These are phyloP conservation scores for Chaetomium globosum DNA, from an alignment of 2,329 filamentous ascomycete genomes.

Conservation along the genomic window DNA sequence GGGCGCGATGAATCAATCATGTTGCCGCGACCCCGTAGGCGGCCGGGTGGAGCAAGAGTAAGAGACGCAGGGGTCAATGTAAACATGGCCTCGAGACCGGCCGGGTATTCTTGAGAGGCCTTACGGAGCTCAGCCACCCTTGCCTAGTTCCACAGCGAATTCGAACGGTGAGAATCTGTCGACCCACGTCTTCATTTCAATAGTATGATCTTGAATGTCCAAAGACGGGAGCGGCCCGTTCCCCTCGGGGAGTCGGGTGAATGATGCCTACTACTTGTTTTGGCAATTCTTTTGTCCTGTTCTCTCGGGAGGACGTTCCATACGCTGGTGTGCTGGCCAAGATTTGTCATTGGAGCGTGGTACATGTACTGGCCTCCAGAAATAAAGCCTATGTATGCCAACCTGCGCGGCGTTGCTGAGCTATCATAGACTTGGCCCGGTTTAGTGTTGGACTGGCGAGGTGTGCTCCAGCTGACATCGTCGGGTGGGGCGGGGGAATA, in stretches of 20 bases:
- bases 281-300: not conserved
- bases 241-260: slow-evolving; percentile 22
- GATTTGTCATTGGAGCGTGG: not conserved
- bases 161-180: slow-evolving; percentile 9
- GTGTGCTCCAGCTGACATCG: not conserved
- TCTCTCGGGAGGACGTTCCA: not conserved
- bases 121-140: slow-evolving; percentile 17
- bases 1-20: slow-evolving; percentile 31
- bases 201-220: slow-evolving; percentile 8
- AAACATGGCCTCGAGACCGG: slow-evolving; percentile 31
- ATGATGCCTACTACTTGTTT: slow-evolving; percentile 10
- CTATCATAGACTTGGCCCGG: not conserved
- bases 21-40: slow-evolving; percentile 22
- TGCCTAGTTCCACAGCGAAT: slow-evolving; percentile 3
- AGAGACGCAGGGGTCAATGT: slow-evolving; percentile 25
- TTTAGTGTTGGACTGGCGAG: not conserved
- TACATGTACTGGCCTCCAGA: not conserved
- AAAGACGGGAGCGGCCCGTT: slow-evolving; percentile 35
- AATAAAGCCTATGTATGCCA: not conserved
- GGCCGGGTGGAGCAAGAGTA: slow-evolving; percentile 25
- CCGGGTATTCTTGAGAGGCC: slow-evolving; percentile 24
- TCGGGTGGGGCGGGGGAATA: not conserved
- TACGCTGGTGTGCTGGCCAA: not conserved
- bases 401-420: not conserved
- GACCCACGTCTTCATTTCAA: slow-evolving; percentile 13